Evolutionary conservation across 768 basidiomycete genomes (phyloP).

Genomic region (Dacryopinax primogenitus): DNA sequence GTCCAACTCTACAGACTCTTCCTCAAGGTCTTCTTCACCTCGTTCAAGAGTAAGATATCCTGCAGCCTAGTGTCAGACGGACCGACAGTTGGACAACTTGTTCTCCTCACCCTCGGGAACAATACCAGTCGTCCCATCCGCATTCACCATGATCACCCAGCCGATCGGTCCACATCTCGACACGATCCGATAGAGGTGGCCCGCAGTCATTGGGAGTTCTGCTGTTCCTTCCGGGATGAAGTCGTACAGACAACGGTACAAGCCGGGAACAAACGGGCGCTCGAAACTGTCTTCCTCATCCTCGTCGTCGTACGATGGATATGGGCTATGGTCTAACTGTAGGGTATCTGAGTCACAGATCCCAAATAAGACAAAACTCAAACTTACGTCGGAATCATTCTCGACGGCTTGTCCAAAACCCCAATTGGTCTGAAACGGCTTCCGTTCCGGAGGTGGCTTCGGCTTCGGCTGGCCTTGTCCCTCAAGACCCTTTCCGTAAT

Average conservation of each 20-base stretch:
- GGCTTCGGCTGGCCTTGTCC: background rate
- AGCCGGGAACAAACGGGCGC: constrained; percentile 44
- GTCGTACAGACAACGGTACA: constrained; percentile 64
- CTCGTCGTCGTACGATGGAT: background rate
- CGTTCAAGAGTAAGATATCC: background rate
- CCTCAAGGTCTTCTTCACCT: background rate
- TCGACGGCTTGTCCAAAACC: background rate
- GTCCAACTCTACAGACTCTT: background rate
- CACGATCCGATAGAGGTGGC: background rate
- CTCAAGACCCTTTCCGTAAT: constrained; percentile 1
- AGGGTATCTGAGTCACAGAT: background rate
- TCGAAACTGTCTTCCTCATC: constrained; percentile 13
- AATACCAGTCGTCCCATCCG: background rate
- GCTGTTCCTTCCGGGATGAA: constrained; percentile 71
- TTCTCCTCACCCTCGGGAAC: background rate
- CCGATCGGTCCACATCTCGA: constrained; percentile 3
- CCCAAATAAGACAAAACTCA: background rate
- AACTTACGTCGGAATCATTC: background rate
- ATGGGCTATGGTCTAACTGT: background rate
- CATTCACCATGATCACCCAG: background rate
- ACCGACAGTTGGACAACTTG: background rate
- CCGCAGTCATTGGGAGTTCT: constrained; percentile 51
- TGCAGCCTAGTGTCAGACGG: background rate
- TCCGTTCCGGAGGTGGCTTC: background rate
- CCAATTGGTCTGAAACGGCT: background rate